phyloP scores from a whole-genome alignment of 371 early-diverging fungal genomes.

The Fennellomyces sp. region DNA sequence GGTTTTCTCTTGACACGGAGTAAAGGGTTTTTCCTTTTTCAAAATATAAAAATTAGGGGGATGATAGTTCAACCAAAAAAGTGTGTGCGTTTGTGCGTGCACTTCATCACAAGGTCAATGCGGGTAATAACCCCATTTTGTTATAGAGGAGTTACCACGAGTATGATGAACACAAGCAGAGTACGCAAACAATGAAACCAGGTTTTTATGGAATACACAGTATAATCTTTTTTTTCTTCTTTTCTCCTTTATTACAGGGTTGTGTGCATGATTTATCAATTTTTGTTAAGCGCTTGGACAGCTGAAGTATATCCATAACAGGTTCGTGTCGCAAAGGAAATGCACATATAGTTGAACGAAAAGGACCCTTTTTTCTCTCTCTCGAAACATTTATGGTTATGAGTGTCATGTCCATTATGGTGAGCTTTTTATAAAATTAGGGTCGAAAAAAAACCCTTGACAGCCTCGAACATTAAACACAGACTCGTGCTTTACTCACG shows the following conservation, averaged over 20 bases:
- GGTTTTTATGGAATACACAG: neutral
- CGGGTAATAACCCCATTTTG: neutral
- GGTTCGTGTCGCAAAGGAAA: neutral
- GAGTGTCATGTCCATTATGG: too few relatives aligned
- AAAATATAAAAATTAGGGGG: neutral
- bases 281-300: neutral
- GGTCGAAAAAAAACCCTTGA: neutral
- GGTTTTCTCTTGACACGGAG: neutral
- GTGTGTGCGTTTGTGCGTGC: constrained; percentile 1
- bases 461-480: neutral
- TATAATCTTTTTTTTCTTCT: too few relatives aligned
- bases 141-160: neutral
- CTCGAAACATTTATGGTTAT: neutral
- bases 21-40: too few relatives aligned
- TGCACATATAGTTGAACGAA: neutral
- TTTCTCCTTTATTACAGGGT: too few relatives aligned
- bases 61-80: neutral
- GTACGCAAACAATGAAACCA: neutral
- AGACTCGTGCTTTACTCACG: neutral
- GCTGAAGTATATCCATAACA: neutral
- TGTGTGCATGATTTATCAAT: neutral
- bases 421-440: too few relatives aligned
- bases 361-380: neutral
- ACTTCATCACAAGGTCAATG: neutral
- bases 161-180: neutral